Percentiles rank a stretch among this genome's conserved stretches.
Conservation (phyloP, 768 basidiomycete species). For the Macrolepiota albuminosa region DNA sequence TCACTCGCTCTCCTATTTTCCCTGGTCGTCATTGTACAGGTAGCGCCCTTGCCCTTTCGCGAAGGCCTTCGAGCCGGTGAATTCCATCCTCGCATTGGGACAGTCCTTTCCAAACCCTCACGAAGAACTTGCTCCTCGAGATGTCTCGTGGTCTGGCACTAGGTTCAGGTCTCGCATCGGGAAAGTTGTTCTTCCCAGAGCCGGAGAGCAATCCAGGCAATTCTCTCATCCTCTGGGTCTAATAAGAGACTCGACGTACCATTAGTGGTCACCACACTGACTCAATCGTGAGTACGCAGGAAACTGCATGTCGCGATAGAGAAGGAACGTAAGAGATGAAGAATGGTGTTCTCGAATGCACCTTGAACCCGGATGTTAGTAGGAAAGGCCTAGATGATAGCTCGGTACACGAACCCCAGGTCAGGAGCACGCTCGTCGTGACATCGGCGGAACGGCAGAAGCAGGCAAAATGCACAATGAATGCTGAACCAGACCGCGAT, state of each 20-base stretch:
- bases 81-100: background rate
- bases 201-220: background rate
- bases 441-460: background rate
- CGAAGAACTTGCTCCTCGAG: background rate
- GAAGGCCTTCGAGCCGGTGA: background rate
- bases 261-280: background rate
- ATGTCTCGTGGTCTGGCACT: background rate
- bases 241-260: background rate
- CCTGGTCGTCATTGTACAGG: background rate
- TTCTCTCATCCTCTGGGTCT: background rate
- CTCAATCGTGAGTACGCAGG: background rate
- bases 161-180: background rate
- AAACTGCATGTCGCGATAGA: background rate
- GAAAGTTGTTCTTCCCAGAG: background rate
- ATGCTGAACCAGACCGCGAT: background rate
- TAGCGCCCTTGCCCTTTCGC: background rate
- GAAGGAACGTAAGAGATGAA: slow-evolving; percentile 4
- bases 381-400: background rate
- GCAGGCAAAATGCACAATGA: background rate
- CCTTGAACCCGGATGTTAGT: background rate
- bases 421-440: background rate
- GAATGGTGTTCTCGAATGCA: slow-evolving; percentile 4
- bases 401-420: background rate
- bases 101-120: background rate
- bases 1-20: background rate